Percentiles rank a stretch among this genome's conserved stretches.
phyloP scores from a whole-genome alignment of 2,329 filamentous ascomycete species.

The Fusarium pseudocircinatum region DNA sequence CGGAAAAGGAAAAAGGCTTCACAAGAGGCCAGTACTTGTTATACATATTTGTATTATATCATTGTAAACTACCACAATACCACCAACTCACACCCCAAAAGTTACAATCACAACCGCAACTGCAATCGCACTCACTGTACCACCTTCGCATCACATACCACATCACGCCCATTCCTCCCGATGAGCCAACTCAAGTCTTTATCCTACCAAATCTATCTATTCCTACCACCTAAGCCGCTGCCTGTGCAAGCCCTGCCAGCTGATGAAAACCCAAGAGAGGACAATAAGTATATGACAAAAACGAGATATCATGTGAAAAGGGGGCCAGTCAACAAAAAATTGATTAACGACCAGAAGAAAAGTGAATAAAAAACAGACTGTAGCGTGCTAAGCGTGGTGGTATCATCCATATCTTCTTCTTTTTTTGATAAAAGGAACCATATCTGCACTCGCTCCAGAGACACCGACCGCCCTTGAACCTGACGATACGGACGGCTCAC shows the following conservation, averaged over 20 bases:
- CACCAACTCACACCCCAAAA: slow-evolving; percentile 24
- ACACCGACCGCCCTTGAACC: neutral
- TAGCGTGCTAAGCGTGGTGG: slow-evolving; percentile 53
- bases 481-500: neutral
- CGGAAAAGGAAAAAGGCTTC: slow-evolving; percentile 15
- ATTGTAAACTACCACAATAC: slow-evolving; percentile 31
- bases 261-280: slow-evolving; percentile 26
- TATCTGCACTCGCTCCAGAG: slow-evolving; percentile 37
- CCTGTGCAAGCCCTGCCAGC: slow-evolving; percentile 23
- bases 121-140: slow-evolving; percentile 9
- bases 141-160: neutral
- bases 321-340: slow-evolving; percentile 18
- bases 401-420: slow-evolving; percentile 54
- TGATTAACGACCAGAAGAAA: slow-evolving; percentile 24
- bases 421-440: slow-evolving; percentile 44
- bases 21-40: slow-evolving; percentile 9
- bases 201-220: slow-evolving; percentile 44
- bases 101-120: slow-evolving; percentile 5
- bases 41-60: slow-evolving; percentile 35
- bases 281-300: slow-evolving; percentile 35
- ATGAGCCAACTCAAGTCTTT: slow-evolving; percentile 34
- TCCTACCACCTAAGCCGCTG: slow-evolving; percentile 29
- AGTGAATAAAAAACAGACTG: slow-evolving; percentile 41
- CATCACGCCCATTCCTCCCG: neutral
- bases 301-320: slow-evolving; percentile 26